Conservation (phyloP, 164 flowering plant genomes). For the Malania oleifera region DNA sequence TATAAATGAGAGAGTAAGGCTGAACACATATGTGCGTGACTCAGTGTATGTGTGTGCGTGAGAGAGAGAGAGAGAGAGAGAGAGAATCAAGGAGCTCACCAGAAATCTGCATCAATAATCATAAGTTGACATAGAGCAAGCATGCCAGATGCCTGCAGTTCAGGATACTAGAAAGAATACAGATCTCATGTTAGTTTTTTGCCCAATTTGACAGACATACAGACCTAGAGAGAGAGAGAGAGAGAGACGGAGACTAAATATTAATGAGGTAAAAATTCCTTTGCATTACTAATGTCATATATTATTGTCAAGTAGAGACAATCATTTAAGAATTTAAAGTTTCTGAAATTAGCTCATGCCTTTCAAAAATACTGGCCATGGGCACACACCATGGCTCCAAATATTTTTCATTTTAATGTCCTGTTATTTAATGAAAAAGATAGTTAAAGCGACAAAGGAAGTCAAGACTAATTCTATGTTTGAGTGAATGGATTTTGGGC, state of each 20-base stretch:
- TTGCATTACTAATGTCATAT: not conserved
- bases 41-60: not conserved
- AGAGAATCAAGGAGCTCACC: conserved; percentile 40
- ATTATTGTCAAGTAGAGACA: too few relatives aligned
- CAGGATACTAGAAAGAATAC: conserved; percentile 55
- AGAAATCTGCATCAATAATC: conserved; percentile 87
- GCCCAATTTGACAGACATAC: not conserved
- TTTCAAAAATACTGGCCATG: too few relatives aligned
- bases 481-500: too few relatives aligned
- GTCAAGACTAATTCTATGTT: too few relatives aligned
- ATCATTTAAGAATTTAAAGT: too few relatives aligned
- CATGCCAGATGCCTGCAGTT: conserved; percentile 87
- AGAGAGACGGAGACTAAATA: not conserved
- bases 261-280: not conserved
- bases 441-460: too few relatives aligned
- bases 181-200: conserved; percentile 12
- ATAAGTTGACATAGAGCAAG: conserved; percentile 88
- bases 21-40: not conserved
- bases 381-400: too few relatives aligned
- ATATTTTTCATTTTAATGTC: too few relatives aligned
- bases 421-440: too few relatives aligned
- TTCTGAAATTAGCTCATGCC: too few relatives aligned
- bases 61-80: conserved; percentile 8
- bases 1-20: too few relatives aligned
- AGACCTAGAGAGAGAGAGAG: not conserved